Percentiles rank a stretch among this genome's conserved stretches.
Conservation (phyloP, 768 basidiomycete species). For the Trametes maxima region DNA sequence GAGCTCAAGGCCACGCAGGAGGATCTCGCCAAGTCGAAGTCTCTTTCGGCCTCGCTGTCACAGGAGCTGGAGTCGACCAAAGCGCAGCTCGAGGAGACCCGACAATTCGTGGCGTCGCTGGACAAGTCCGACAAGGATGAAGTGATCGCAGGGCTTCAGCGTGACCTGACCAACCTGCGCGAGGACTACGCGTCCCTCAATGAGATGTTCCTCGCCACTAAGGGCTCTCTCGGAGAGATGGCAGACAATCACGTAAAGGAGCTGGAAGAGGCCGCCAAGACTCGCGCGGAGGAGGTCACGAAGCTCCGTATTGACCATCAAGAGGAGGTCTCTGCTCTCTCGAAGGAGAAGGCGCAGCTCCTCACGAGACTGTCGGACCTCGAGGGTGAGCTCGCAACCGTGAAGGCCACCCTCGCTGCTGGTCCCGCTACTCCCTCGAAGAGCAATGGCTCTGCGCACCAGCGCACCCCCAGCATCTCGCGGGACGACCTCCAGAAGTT, state of each 20-base stretch:
- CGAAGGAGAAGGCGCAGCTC: constrained; percentile 64
- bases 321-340: constrained; percentile 57
- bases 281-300: constrained; percentile 70
- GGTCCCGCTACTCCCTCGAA: constrained; percentile 52
- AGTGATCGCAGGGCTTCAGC: constrained; percentile 56
- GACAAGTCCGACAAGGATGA: constrained; percentile 49
- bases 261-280: constrained; percentile 72
- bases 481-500: constrained; percentile 77
- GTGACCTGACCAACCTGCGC: constrained; percentile 62
- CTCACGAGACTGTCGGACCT: constrained; percentile 67
- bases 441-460: constrained; percentile 51
- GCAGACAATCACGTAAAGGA: constrained; percentile 69
- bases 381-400: constrained; percentile 74
- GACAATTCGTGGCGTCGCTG: constrained; percentile 44
- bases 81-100: constrained; percentile 66
- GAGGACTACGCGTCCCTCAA: constrained; percentile 69
- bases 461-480: constrained; percentile 53
- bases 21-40: constrained; percentile 77
- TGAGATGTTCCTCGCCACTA: constrained; percentile 68
- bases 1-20: constrained; percentile 87
- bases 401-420: constrained; percentile 56
- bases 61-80: constrained; percentile 59
- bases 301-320: constrained; percentile 62
- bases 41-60: constrained; percentile 51
- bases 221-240: constrained; percentile 70